A percentile compares a stretch with the other conserved stretches of the same genome.
phyloP scores from a whole-genome alignment of 2,329 filamentous ascomycete genomes.

The Passalora sequoiae region DNA sequence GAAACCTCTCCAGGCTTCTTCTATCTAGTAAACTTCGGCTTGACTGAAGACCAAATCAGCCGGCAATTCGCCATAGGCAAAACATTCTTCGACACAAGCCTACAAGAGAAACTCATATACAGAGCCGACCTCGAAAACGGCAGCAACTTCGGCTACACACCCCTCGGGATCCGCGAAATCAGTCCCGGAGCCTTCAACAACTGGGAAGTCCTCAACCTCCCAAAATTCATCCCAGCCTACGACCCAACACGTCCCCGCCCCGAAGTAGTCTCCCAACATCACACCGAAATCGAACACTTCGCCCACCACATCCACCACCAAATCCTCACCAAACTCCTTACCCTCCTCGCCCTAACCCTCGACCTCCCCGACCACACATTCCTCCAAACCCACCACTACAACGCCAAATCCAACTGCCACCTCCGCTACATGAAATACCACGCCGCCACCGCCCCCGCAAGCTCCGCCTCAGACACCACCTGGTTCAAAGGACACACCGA shows the following conservation, averaged over 20 bases:
- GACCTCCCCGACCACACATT: slow-evolving; percentile 5
- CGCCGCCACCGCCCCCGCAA: slow-evolving; percentile 17
- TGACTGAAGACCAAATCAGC: slow-evolving; percentile 54
- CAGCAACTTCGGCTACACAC: slow-evolving; percentile 21
- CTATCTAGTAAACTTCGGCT: slow-evolving; percentile 57
- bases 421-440: slow-evolving; percentile 22
- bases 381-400: slow-evolving; percentile 2
- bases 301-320: not conserved
- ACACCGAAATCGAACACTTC: not conserved
- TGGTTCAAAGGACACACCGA: slow-evolving; percentile 38
- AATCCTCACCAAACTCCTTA: slow-evolving; percentile 2
- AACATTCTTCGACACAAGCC: slow-evolving; percentile 51
- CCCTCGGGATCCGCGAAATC: slow-evolving; percentile 2
- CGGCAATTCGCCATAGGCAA: slow-evolving; percentile 56
- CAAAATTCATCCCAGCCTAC: slow-evolving; percentile 2
- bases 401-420: slow-evolving; percentile 13
- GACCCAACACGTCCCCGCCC: not conserved
- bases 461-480: slow-evolving; percentile 15
- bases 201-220: slow-evolving; percentile 2
- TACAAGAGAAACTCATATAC: slow-evolving; percentile 55
- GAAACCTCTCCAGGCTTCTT: slow-evolving; percentile 52
- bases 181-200: slow-evolving; percentile 5
- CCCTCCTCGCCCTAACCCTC: not conserved
- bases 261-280: not conserved
- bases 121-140: slow-evolving; percentile 26